Conservation (phyloP, 139 green algal genomes). For the Haematococcus sp. region DNA sequence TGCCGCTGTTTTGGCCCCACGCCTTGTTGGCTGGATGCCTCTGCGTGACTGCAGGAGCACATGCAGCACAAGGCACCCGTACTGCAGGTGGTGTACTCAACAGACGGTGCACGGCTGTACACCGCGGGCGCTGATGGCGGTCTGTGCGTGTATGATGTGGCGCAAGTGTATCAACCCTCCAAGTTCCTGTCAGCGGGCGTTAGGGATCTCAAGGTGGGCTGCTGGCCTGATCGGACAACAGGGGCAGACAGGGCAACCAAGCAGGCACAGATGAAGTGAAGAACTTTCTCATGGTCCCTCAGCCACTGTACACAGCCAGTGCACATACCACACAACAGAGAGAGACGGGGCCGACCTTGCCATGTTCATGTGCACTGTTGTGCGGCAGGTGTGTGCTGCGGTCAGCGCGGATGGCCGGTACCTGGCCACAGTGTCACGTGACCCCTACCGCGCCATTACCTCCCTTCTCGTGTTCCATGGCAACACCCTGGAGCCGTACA, state of each 20-base stretch:
- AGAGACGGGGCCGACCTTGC: neutral
- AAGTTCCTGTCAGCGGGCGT: slow-evolving; percentile 51
- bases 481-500: slow-evolving; percentile 46
- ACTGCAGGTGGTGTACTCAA: slow-evolving; percentile 48
- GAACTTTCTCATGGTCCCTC: too few species aligned
- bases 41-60: slow-evolving; percentile 52
- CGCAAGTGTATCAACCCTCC: slow-evolving; percentile 50
- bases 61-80: slow-evolving; percentile 61
- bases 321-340: slow-evolving; percentile 1
- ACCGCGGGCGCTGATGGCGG: slow-evolving; percentile 62
- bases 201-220: slow-evolving; percentile 27
- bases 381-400: slow-evolving; percentile 40
- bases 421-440: slow-evolving; percentile 37
- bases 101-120: slow-evolving; percentile 57
- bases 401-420: slow-evolving; percentile 45
- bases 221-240: too few species aligned
- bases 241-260: too few species aligned
- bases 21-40: too few species aligned
- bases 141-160: slow-evolving; percentile 67
- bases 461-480: slow-evolving; percentile 57
- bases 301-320: too few species aligned
- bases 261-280: too few species aligned
- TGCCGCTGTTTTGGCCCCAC: too few species aligned
- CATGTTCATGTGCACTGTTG: neutral
- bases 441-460: slow-evolving; percentile 32